These are phyloP conservation scores for Aureoboletus auriporus DNA, from an alignment of 768 basidiomycete species.

Conservation along the genomic window DNA sequence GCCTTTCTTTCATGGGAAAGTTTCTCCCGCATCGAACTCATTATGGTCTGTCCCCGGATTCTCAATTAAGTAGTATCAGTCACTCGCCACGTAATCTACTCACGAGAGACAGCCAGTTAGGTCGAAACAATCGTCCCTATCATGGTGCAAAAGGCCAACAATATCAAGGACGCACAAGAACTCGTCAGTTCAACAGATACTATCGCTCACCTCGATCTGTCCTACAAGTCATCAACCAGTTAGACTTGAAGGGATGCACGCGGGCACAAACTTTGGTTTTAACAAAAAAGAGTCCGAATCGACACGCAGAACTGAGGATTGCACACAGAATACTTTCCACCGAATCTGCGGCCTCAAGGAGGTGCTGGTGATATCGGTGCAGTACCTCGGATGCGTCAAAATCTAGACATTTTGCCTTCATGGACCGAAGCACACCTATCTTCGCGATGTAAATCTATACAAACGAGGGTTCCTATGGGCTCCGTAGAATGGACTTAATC, in stretches of 20 bases:
- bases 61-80: neutral
- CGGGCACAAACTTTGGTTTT: slow-evolving; percentile 19
- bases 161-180: slow-evolving; percentile 14
- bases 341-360: neutral
- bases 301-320: neutral
- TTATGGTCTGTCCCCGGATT: slow-evolving; percentile 1
- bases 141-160: slow-evolving; percentile 10
- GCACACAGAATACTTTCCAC: slow-evolving; percentile 32
- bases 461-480: slow-evolving; percentile 46
- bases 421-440: slow-evolving; percentile 39
- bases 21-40: neutral
- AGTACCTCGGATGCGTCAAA: slow-evolving; percentile 1
- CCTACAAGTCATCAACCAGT: slow-evolving; percentile 10
- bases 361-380: neutral
- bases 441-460: slow-evolving; percentile 44
- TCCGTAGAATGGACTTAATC: too few relatives aligned
- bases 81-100: neutral
- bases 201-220: neutral
- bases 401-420: slow-evolving; percentile 19
- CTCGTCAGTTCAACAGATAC: slow-evolving; percentile 9
- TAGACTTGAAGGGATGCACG: slow-evolving; percentile 17
- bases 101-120: slow-evolving; percentile 17
- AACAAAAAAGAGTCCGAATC: neutral
- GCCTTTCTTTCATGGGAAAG: too few relatives aligned
- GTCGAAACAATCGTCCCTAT: slow-evolving; percentile 3